Base-by-base conservation (phyloP, 2,329 filamentous ascomycete genomes). In the Pseudocercospora vitis region DNA sequence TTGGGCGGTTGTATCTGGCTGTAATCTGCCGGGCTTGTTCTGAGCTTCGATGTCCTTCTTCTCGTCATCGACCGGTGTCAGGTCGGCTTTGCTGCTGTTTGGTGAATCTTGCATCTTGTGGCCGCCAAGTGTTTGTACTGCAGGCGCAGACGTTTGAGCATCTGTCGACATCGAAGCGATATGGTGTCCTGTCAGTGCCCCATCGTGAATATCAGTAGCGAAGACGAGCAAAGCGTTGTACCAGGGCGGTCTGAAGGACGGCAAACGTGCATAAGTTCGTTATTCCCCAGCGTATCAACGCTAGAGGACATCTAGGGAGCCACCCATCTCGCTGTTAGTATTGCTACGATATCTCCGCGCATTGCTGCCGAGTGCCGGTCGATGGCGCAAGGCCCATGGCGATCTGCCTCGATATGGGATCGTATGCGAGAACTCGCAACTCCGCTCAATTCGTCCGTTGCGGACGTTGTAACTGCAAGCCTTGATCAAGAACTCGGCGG, bases 41-140 rank as follows among this genome's bases (percentile, higher is more conserved):
- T 28, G 21, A 7, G 44, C n/a, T 3, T 47, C 44, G 8, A 47
- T 18, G 14, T 47, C 44, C 18, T 32, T 47, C 26, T 47, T 47
- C 18, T 47, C 44, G 16, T 21, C 29, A 9, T 32, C 44, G 16
- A 47, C 26, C 11, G 44, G 44, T 11, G 26, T 18, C n/a, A 48
- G n/a, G 21, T 42, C 47, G 12, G 40, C 50, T n/a, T 31, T 39
- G 31, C 50, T 52, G 32, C 50, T 47, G 31, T 7, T 16, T 2
- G 9, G 11, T 2, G 50, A 52, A 2, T 35, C 24, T 12, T n/a
- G 14, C 18, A 19, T 19, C 18, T 19, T 19, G 35, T 19, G 35
- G n/a, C 35, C 35, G 21, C 35, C 11, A 9, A 16, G 18, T 9
- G 35, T 16, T 19, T 40, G 37, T 2, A 21, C 37, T 23, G n/a